A percentile compares a stretch with the other conserved stretches of the same genome.
Conservation (phyloP, 1,284 basidiomycete species). For the Ustilago bromivora region DNA sequence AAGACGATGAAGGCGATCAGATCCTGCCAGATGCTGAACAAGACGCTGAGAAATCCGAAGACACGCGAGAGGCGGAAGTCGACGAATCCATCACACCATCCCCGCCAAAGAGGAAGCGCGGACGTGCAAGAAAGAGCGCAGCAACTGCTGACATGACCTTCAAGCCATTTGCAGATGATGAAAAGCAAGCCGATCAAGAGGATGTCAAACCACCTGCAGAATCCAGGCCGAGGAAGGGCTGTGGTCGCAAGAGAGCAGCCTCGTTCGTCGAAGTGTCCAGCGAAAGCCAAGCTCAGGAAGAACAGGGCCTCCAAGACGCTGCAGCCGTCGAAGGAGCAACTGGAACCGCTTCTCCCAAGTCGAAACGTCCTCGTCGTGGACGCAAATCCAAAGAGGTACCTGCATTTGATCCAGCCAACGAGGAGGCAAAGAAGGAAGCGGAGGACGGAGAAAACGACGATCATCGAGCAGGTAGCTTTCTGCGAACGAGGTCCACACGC, state of each 20-base stretch:
- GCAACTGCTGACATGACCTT: background rate
- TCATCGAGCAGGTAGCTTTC: background rate
- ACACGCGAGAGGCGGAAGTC: background rate
- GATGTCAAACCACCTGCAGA: conserved; percentile 1
- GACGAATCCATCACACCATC: background rate
- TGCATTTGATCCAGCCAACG: background rate
- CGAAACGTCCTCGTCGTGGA: conserved; percentile 20
- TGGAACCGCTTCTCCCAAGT: background rate
- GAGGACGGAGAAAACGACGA: conserved; percentile 5
- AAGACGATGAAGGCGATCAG: background rate
- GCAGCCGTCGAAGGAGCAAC: conserved; percentile 16
- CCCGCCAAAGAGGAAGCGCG: conserved; percentile 20
- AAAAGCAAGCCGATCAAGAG: background rate
- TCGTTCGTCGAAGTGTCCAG: background rate
- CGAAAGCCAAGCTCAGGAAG: background rate
- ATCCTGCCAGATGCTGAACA: background rate
- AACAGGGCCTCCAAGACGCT: conserved; percentile 18
- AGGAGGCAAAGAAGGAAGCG: background rate
- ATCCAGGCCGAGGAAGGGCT: conserved; percentile 14
- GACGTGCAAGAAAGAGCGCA: conserved; percentile 22
- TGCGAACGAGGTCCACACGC: background rate
- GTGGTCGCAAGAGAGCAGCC: conserved; percentile 23
- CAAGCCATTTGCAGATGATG: background rate
- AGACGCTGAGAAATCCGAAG: background rate
- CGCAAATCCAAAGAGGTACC: conserved; percentile 19